A percentile compares a stretch with the other conserved stretches of the same genome.
These are phyloP conservation scores for Sclerotinia borealis DNA, from an alignment of 2,329 filamentous ascomycete genomes.

Conservation along the genomic window DNA sequence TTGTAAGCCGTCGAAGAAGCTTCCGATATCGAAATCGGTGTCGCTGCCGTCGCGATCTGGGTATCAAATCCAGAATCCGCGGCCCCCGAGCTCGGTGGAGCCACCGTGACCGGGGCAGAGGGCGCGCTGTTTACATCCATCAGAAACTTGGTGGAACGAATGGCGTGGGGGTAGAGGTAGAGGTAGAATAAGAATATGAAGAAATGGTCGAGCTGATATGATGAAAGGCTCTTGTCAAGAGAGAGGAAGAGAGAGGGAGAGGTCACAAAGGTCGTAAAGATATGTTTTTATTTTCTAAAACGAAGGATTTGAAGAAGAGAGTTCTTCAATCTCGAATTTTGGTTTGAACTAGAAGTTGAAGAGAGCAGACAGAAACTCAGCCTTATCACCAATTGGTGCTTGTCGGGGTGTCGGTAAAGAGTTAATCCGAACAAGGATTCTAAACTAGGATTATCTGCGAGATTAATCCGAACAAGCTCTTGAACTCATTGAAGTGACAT, in stretches of 20 bases:
- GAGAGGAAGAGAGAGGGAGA: too few relatives aligned
- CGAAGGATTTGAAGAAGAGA: background rate
- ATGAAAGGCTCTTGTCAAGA: background rate
- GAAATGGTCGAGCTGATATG: background rate
- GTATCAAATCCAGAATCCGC: background rate
- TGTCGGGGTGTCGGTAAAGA: background rate
- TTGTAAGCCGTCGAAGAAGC: background rate
- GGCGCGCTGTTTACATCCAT: background rate
- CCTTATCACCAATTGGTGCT: background rate
- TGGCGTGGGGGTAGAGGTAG: background rate
- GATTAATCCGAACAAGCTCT: slow-evolving; percentile 4
- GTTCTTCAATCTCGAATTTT: background rate
- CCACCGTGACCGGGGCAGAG: background rate
- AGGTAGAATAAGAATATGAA: background rate
- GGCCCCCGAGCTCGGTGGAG: background rate
- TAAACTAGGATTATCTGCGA: background rate
- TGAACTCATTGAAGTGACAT: background rate
- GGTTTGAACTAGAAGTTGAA: background rate
- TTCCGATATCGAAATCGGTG: background rate
- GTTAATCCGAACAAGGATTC: background rate
- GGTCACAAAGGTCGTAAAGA: background rate
- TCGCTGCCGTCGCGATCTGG: background rate
- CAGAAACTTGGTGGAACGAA: background rate
- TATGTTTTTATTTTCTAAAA: background rate
- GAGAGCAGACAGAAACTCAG: background rate